Conservation (phyloP, 176 grass and related monocot species). For the Phoenix roebelenii region DNA sequence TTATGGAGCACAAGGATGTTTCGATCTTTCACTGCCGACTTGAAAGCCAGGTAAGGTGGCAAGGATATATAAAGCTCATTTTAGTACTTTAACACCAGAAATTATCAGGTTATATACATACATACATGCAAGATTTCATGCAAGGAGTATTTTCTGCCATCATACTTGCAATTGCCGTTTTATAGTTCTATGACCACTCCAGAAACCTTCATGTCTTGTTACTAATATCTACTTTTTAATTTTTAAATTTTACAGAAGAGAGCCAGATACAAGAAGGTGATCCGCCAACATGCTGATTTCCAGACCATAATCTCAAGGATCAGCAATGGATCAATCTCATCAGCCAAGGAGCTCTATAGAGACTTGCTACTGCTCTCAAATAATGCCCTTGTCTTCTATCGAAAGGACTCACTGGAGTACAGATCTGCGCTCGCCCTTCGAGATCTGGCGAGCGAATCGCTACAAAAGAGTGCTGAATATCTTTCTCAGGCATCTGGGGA, state of each 20-base stretch:
- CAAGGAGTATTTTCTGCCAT: no score
- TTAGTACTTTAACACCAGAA: slow-evolving; percentile 7
- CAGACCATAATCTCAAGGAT: slow-evolving; percentile 59
- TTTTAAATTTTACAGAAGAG: slow-evolving; percentile 39
- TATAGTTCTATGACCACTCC: no score
- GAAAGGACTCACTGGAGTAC: slow-evolving; percentile 56
- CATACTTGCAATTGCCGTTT: no score
- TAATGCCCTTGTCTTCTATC: slow-evolving; percentile 60
- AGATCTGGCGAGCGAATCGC: slow-evolving; percentile 32
- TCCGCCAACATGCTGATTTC: slow-evolving; percentile 72
- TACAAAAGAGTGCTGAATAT: slow-evolving; percentile 31
- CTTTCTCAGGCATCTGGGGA: not conserved
- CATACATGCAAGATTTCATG: no score
- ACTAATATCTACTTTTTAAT: no score
- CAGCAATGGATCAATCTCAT: slow-evolving; percentile 59
- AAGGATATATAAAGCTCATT: slow-evolving; percentile 7
- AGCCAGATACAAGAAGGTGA: slow-evolving; percentile 70
- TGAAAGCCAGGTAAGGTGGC: slow-evolving; percentile 59
- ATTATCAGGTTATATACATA: no score
- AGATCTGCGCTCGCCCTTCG: slow-evolving; percentile 55
- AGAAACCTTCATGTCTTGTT: no score
- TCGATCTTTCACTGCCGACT: slow-evolving; percentile 53
- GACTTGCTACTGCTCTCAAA: slow-evolving; percentile 69
- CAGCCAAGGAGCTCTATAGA: slow-evolving; percentile 56
- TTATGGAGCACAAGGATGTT: slow-evolving; percentile 53